Conservation (phyloP, 768 basidiomycete genomes). For the Boletus rufocinnamomeus region DNA sequence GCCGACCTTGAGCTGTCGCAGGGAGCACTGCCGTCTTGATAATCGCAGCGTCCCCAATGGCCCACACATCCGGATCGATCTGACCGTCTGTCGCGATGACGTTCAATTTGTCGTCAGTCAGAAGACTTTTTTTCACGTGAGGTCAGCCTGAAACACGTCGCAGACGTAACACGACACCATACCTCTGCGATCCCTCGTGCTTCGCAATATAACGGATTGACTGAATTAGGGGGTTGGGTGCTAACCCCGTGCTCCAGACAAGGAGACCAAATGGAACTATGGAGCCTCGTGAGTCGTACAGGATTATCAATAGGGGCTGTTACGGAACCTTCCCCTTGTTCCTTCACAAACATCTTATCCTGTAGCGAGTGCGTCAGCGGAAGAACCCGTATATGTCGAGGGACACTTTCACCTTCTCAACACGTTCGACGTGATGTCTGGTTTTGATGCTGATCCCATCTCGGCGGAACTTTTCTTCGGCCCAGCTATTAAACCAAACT, state of each 20-base stretch:
- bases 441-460: slow-evolving; percentile 76
- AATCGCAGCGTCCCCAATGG: slow-evolving; percentile 76
- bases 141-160: slow-evolving; percentile 30
- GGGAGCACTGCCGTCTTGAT: slow-evolving; percentile 63
- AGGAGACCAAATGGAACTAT: slow-evolving; percentile 79
- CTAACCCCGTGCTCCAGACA: slow-evolving; percentile 87
- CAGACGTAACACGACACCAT: slow-evolving; percentile 22
- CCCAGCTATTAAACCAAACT: slow-evolving; percentile 46
- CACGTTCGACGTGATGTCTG: slow-evolving; percentile 70
- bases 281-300: slow-evolving; percentile 9
- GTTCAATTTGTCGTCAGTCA: slow-evolving; percentile 62
- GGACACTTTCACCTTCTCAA: slow-evolving; percentile 50
- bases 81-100: slow-evolving; percentile 54
- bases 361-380: slow-evolving; percentile 29
- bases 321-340: slow-evolving; percentile 63
- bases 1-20: slow-evolving; percentile 79
- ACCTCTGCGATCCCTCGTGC: slow-evolving; percentile 59
- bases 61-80: slow-evolving; percentile 71
- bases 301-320: slow-evolving; percentile 7
- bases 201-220: slow-evolving; percentile 62
- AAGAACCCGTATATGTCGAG: slow-evolving; percentile 11
- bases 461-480: slow-evolving; percentile 67
- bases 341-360: slow-evolving; percentile 70
- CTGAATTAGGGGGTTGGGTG: slow-evolving; percentile 77
- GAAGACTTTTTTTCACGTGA: slow-evolving; percentile 34